Base-by-base conservation (phyloP, 2,329 filamentous ascomycete genomes). In the Colletotrichum acutatum region DNA sequence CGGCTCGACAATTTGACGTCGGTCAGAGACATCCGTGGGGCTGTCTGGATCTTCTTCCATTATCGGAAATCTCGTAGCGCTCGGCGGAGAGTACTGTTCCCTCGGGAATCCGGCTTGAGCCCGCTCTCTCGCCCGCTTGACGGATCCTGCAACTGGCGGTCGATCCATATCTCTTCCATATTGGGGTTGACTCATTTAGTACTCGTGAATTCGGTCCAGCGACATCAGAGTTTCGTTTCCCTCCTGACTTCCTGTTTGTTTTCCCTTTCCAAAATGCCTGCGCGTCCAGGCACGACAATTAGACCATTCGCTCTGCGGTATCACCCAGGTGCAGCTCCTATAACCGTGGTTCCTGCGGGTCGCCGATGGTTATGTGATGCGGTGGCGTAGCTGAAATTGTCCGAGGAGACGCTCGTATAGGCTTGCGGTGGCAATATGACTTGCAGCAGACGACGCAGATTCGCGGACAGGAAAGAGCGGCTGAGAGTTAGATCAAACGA, bases 131-230 rank as follows among this genome's bases (percentile, higher is more conserved):
- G 88, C 89, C 78, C 85, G 86, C 80, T 80, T 86, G 76, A 89
- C 85, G 73, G 89, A 89, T 78, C 87, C 87, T 76, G 81, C 84
- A 80, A 78, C 78, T 74, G 82, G 77, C 77, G 82, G 78, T 80
- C 82, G 83, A 75, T 89, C 88, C 87, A 87, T 87, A 76, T 82
- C 82, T 80, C 81, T 84, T 82, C 85, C 88, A 89, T 90, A 81
- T 84, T 89, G 85, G 78, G 79, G 78, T 80, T 83, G 84, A 86
- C 84, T 90, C 89, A 90, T 90, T 85, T 86, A 86, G 79, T 76
- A 78, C 74, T 76, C 68, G 74, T 76, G 75, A 78, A 68, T 68
- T 63, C 68, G 66, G 32, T 69, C 74, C 71, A 74, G 64, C 74
- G 75, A 76, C 78, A 77, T 79, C 77, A 76, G 76, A 66, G 70